Evolutionary conservation across 2,329 filamentous ascomycete genomes (phyloP).

Genomic region (Diaporthe nobilis): DNA sequence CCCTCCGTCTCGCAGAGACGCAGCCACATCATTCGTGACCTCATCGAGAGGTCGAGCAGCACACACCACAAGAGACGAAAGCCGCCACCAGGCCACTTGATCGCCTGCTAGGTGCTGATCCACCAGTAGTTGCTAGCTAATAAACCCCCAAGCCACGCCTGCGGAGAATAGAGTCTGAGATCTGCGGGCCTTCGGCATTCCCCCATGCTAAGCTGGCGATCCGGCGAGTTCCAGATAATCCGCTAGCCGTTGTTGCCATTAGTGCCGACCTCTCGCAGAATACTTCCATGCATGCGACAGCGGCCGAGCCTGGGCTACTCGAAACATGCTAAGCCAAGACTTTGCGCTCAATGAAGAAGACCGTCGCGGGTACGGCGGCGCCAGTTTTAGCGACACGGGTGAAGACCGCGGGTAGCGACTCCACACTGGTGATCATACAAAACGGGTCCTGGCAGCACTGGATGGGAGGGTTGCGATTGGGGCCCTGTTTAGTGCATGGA

Average conservation of each 20-base stretch:
- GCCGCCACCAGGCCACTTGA: not conserved
- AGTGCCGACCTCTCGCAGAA: not conserved
- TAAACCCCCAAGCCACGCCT: not conserved
- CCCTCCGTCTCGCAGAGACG: not conserved
- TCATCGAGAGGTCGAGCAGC: not conserved
- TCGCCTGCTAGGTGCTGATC: not conserved
- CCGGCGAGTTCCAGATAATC: conserved; percentile 12
- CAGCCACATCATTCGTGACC: not conserved
- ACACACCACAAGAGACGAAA: not conserved
- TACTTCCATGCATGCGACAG: not conserved
- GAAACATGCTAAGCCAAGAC: conserved; percentile 6
- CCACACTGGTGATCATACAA: conserved; percentile 25
- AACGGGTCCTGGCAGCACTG: not conserved
- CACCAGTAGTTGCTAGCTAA: not conserved
- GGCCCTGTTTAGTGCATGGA: conserved; percentile 25
- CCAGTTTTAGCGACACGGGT: conserved; percentile 1
- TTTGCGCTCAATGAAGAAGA: not conserved
- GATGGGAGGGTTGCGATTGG: conserved; percentile 24
- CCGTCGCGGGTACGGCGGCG: not conserved
- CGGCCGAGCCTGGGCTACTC: not conserved
- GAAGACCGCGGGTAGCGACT: not conserved
- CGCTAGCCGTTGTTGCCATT: not conserved
- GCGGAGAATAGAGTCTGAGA: conserved; percentile 5
- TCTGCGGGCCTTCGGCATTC: conserved; percentile 11
- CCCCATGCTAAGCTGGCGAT: conserved; percentile 29